Conservation (phyloP, 352 stramenopile species). For the Plasmopara muralis region DNA sequence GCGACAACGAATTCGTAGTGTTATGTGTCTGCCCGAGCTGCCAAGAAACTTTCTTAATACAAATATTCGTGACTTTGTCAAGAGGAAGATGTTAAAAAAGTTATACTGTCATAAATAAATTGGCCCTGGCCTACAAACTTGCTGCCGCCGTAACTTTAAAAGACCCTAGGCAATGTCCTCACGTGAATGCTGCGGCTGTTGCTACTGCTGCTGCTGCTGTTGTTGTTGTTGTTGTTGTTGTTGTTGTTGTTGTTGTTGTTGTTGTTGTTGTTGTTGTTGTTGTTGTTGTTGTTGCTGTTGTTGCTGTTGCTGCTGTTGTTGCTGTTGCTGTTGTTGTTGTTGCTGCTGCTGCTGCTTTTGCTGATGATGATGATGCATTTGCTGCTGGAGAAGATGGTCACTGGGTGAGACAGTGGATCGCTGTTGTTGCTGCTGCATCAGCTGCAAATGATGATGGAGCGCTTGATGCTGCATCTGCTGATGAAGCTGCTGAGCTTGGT, state of each 20-base stretch:
- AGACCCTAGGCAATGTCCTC: conserved; percentile 2
- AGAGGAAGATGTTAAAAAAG: no score
- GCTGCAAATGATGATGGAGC: conserved; percentile 41
- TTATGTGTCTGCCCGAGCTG: no score
- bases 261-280: conserved; percentile 8
- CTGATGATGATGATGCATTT: conserved; percentile 28
- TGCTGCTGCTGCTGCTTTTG: background rate
- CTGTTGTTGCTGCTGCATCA: conserved; percentile 39
- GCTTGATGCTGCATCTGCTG: conserved; percentile 53
- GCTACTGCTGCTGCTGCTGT: background rate
- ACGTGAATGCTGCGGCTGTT: conserved; percentile 17
- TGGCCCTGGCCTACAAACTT: background rate
- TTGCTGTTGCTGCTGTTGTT: conserved; percentile 10
- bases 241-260: conserved; percentile 4
- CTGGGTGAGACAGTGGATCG: conserved; percentile 5
- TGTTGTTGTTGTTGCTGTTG: conserved; percentile 1
- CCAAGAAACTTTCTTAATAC: no score
- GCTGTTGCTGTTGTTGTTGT: conserved; percentile 2
- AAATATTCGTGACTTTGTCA: no score
- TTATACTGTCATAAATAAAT: conserved; percentile 19
- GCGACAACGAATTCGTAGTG: no score
- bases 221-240: conserved; percentile 6
- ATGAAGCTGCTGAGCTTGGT: conserved; percentile 33
- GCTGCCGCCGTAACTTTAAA: conserved; percentile 3
- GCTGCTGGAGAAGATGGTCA: conserved; percentile 13